phyloP scores from a whole-genome alignment of 805 yeast species.

The Blastobotrys chiropterorum region DNA sequence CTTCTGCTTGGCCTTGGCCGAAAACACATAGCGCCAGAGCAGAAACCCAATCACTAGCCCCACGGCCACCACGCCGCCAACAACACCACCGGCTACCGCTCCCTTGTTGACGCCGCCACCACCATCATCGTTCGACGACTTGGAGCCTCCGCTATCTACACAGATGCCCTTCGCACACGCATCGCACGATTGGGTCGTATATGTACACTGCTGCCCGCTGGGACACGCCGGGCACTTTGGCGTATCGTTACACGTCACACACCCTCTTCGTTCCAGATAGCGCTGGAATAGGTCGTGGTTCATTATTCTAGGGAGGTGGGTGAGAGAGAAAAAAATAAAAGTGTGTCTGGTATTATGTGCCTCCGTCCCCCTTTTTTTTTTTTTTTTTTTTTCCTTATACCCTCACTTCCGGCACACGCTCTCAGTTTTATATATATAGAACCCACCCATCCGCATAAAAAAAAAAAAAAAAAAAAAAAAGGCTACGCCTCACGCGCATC shows the following conservation, averaged over 20 bases:
- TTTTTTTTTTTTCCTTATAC: too few relatives aligned
- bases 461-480: too few relatives aligned
- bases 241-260: conserved; percentile 31
- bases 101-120: conserved; percentile 36
- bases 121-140: conserved; percentile 8
- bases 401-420: too few relatives aligned
- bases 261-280: conserved; percentile 14
- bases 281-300: conserved; percentile 4
- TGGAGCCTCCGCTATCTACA: conserved; percentile 23
- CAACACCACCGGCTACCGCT: conserved; percentile 67
- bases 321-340: neutral
- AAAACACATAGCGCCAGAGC: conserved; percentile 37
- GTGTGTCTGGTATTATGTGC: neutral
- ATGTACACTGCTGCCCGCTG: conserved; percentile 46
- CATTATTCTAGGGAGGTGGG: neutral
- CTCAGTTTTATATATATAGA: neutral
- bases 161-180: conserved; percentile 54
- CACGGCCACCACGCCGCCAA: conserved; percentile 52
- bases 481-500: neutral
- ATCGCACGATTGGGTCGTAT: conserved; percentile 51
- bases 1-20: conserved; percentile 21
- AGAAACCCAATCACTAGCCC: conserved; percentile 34
- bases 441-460: neutral
- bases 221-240: conserved; percentile 53
- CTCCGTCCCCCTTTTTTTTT: neutral